Percentiles rank a stretch among this genome's conserved stretches.
These are phyloP conservation scores for Suillus americanus DNA, from an alignment of 768 basidiomycete species.

Conservation along the genomic window DNA sequence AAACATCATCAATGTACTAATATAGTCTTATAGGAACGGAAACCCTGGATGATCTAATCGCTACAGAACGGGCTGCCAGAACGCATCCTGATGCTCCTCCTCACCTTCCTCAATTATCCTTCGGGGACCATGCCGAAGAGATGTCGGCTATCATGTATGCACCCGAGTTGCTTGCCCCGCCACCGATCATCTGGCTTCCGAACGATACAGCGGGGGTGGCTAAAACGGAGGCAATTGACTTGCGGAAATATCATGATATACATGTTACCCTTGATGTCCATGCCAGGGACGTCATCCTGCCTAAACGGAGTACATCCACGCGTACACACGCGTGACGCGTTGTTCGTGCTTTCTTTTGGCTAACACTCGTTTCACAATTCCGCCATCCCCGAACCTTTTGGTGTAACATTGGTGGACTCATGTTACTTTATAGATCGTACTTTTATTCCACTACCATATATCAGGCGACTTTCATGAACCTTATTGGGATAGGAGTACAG, in stretches of 20 bases:
- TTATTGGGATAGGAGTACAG: neutral
- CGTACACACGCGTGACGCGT: neutral
- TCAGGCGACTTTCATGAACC: neutral
- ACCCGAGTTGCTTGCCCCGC: slow-evolving; percentile 75
- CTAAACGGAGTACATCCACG: slow-evolving; percentile 19
- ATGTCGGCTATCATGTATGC: slow-evolving; percentile 80
- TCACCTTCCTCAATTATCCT: slow-evolving; percentile 64
- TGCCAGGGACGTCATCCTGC: slow-evolving; percentile 49
- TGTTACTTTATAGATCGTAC: slow-evolving; percentile 7
- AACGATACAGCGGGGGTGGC: slow-evolving; percentile 76
- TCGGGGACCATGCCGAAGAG: slow-evolving; percentile 75
- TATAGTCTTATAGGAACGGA: slow-evolving; percentile 54
- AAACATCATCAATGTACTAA: slow-evolving; percentile 4
- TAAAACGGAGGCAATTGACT: slow-evolving; percentile 70
- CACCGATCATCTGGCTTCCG: slow-evolving; percentile 83
- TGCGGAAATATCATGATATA: slow-evolving; percentile 72
- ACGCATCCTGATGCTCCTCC: slow-evolving; percentile 79
- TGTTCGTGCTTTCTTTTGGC: neutral
- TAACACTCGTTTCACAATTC: neutral
- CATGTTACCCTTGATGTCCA: slow-evolving; percentile 70
- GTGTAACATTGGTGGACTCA: neutral
- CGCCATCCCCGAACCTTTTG: neutral
- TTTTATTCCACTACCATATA: slow-evolving; percentile 7
- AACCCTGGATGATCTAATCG: slow-evolving; percentile 76
- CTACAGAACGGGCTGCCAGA: slow-evolving; percentile 75